A percentile compares a stretch with the other conserved stretches of the same genome.
Evolutionary conservation across 140 eudicot species (phyloP).

Genomic region (Oenanthe javanica): DNA sequence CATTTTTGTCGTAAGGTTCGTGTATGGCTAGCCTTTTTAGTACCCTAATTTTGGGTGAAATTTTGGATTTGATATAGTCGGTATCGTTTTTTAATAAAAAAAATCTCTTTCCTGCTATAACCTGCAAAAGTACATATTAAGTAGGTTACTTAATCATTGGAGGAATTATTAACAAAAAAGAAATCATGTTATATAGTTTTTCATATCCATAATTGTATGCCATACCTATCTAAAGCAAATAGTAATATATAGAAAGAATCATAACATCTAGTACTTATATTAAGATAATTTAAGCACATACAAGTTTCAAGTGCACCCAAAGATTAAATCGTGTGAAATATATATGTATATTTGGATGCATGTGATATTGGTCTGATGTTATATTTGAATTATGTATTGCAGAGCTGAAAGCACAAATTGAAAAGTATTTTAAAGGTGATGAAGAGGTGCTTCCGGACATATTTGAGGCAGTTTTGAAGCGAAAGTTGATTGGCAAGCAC

Average conservation of each 20-base stretch:
- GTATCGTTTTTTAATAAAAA: no score
- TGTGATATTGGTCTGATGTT: conserved; percentile 16
- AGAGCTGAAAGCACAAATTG: conserved; percentile 50
- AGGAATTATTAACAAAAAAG: not conserved
- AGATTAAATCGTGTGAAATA: no score
- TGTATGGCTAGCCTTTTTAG: not conserved
- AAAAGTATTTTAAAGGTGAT: conserved; percentile 49
- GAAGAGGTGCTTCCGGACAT: conserved; percentile 44
- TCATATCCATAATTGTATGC: not conserved
- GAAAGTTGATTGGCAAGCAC: conserved; percentile 54
- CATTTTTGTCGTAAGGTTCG: not conserved
- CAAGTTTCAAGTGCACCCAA: not conserved
- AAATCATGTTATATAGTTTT: not conserved
- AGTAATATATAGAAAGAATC: not conserved
- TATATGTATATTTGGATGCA: not conserved
- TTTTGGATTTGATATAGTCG: no score
- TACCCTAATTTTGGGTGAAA: not conserved
- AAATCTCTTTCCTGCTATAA: not conserved
- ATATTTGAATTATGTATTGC: conserved; percentile 17
- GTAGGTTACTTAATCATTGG: not conserved
- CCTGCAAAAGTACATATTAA: not conserved
- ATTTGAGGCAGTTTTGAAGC: conserved; percentile 50
- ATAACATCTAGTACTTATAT: not conserved
- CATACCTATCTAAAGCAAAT: not conserved
- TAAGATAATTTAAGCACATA: not conserved